These are phyloP conservation scores for apple (Malus domestica) DNA, from an alignment of 306 rosid genomes.

Conservation along the genomic window DNA sequence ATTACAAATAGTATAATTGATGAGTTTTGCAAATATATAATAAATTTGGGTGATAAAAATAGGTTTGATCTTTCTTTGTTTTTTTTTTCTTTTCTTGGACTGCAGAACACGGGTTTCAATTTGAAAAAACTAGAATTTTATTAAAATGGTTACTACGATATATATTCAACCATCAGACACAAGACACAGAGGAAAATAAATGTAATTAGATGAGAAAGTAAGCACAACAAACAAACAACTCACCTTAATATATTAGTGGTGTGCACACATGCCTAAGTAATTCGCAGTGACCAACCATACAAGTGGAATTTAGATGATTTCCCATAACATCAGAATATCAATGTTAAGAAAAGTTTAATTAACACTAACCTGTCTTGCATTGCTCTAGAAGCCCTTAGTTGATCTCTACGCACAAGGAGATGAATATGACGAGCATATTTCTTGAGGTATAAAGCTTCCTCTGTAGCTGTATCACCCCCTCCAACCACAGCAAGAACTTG, in stretches of 20 bases:
- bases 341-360: constrained; percentile 21
- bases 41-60: constrained; percentile 10
- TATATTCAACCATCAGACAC: not conserved
- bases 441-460: constrained; percentile 84
- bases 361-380: constrained; percentile 91
- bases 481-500: constrained; percentile 93
- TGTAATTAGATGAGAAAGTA: not conserved
- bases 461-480: constrained; percentile 98
- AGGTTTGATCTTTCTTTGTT: not conserved
- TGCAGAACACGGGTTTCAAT: not conserved
- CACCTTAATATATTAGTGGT: not conserved
- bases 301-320: not conserved
- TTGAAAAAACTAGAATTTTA: not conserved
- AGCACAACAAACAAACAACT: not conserved
- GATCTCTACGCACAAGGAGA: constrained; percentile 78
- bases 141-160: not conserved
- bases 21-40: not conserved
- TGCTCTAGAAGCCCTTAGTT: constrained; percentile 87
- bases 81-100: not conserved
- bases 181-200: not conserved
- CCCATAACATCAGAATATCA: constrained; percentile 6
- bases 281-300: not conserved
- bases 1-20: not conserved
- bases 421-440: constrained; percentile 92
- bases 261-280: not conserved